Evolutionary conservation across 2,329 filamentous ascomycete genomes (phyloP), one percentile per base, ranked within the genome.

Genomic region (Phoma herbarum): DNA sequence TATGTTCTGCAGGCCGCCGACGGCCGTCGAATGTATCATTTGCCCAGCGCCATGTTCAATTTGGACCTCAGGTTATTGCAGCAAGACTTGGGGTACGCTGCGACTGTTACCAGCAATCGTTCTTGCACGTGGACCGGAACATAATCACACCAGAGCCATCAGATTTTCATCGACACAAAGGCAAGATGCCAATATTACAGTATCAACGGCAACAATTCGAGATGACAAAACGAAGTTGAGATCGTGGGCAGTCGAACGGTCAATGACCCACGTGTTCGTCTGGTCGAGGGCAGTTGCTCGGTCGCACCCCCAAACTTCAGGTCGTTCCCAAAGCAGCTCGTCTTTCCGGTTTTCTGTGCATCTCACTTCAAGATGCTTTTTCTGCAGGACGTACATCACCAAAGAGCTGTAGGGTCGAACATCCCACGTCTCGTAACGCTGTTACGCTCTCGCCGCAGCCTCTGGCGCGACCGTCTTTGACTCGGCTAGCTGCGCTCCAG

Each of bases 351-450:
- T 20, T 20, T 16, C 20, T 16, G 14, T 41, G 44, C 29, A 33
- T 50, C 11, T 18, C 9, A 25, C 20, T 22, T 5, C 26, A 20
- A 35, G 33, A 29, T 31, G 26, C 10, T 28, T 23, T 39, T 25
- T 26, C 31, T 48, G 35, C 42, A 29, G 41, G 26, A 39, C 20
- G 25, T 42, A 35, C 50, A 42, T 37, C 45, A 16, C 29, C 33
- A 22, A 61, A 12, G 22, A 53, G 6, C 18, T 39, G 35, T 33
- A 52, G 53, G 55, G 60, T 53, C 16, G n/a, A 26, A 20, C 31
- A 73, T 68, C 72, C 73, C 73, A 70, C 72, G 71, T 68, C 63
- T 66, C 62, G 72, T 73, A 73, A 74, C 46, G 11, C 50, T 31
- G 43, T 67, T 67, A 68, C 64, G 42, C 59, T 62, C 45, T 57